Percentiles rank a stretch among this genome's conserved stretches.
These are phyloP conservation scores for Cyberlindnera suaveolens DNA, from an alignment of 805 yeast genomes.

Conservation along the genomic window DNA sequence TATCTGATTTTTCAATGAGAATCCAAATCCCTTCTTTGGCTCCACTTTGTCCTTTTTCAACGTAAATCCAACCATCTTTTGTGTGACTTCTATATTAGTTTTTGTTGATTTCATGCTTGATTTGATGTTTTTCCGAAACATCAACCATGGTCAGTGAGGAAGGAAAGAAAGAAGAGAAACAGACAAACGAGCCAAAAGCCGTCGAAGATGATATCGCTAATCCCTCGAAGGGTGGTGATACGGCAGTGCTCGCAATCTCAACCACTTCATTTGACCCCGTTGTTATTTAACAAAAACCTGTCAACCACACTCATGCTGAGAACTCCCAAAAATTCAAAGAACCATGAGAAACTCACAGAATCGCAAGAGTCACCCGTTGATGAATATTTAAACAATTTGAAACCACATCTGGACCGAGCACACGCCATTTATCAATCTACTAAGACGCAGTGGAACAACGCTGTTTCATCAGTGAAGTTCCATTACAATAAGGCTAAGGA, in stretches of 20 bases:
- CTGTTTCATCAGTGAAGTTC: slow-evolving; percentile 12
- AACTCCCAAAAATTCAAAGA: too few relatives aligned
- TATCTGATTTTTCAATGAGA: slow-evolving; percentile 25
- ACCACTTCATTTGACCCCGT: too few relatives aligned
- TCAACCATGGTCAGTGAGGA: too few relatives aligned
- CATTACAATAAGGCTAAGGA: slow-evolving; percentile 25
- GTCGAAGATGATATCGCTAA: too few relatives aligned
- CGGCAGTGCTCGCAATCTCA: too few relatives aligned
- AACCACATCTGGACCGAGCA: slow-evolving; percentile 18
- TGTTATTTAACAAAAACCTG: neutral
- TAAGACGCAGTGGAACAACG: slow-evolving; percentile 6
- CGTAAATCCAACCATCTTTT: slow-evolving; percentile 32
- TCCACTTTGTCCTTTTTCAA: slow-evolving; percentile 25
- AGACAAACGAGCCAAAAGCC: too few relatives aligned
- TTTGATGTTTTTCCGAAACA: too few relatives aligned
- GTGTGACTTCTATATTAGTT: too few relatives aligned
- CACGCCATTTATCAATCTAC: slow-evolving; percentile 14
- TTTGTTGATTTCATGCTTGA: too few relatives aligned
- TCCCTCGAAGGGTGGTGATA: too few relatives aligned
- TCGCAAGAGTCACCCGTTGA: slow-evolving; percentile 1
- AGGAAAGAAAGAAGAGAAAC: too few relatives aligned
- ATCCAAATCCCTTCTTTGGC: slow-evolving; percentile 20
- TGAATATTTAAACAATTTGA: slow-evolving; percentile 11
- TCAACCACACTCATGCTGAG: neutral
- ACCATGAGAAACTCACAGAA: too few relatives aligned